Conservation (phyloP, 768 basidiomycete genomes). For the Glaciozyma martinii region DNA sequence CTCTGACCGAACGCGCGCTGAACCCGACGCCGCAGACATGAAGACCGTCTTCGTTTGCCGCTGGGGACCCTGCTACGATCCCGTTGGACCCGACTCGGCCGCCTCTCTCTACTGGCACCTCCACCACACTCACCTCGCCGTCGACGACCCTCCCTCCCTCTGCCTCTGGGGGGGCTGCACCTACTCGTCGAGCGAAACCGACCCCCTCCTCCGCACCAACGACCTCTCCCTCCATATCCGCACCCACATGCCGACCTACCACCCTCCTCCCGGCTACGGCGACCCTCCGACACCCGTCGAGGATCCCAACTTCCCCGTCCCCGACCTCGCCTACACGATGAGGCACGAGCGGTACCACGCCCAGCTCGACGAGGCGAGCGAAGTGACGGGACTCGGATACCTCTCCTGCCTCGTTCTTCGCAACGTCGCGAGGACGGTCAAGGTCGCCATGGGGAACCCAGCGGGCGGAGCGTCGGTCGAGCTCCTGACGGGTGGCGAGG, state of each 20-base stretch:
- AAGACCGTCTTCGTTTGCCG: slow-evolving; percentile 1
- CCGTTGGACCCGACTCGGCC: not conserved
- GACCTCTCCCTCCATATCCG: slow-evolving; percentile 20
- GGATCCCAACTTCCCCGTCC: not conserved
- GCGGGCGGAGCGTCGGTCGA: slow-evolving; percentile 6
- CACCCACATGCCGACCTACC: slow-evolving; percentile 19
- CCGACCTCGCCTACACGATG: not conserved
- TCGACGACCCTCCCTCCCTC: not conserved
- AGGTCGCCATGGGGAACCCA: slow-evolving; percentile 13
- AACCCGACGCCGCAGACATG: not conserved
- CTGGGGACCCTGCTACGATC: slow-evolving; percentile 8
- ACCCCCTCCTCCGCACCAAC: slow-evolving; percentile 4
- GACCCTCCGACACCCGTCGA: not conserved
- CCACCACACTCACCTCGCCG: slow-evolving; percentile 15
- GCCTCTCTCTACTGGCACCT: slow-evolving; percentile 11
- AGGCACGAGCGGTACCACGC: slow-evolving; percentile 22
- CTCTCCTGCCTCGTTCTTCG: slow-evolving; percentile 25
- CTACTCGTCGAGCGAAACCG: slow-evolving; percentile 1
- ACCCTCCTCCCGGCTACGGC: not conserved
- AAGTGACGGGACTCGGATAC: slow-evolving; percentile 5
- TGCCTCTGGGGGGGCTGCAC: slow-evolving; percentile 10
- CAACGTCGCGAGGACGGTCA: slow-evolving; percentile 22
- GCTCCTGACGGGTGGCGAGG: slow-evolving; percentile 19
- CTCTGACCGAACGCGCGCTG: not conserved
- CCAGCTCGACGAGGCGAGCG: slow-evolving; percentile 10